Percentiles rank a stretch among this genome's conserved stretches.
Conservation (phyloP, 306 rosid species). For the Abrus precatorius region DNA sequence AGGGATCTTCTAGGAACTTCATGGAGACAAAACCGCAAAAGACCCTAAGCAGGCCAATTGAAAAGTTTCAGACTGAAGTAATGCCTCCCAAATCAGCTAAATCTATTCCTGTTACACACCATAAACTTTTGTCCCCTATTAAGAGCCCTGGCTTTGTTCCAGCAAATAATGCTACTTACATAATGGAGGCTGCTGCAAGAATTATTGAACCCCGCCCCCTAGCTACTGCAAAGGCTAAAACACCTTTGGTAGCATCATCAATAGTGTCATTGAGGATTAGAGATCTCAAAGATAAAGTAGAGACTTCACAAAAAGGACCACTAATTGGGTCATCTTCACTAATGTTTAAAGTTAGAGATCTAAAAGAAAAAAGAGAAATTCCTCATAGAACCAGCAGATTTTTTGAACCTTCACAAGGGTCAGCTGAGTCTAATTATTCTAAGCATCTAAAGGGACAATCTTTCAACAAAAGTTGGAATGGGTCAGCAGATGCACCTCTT, state of each 20-base stretch:
- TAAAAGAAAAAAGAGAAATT: slow-evolving; percentile 62
- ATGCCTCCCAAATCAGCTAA: slow-evolving; percentile 86
- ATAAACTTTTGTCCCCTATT: slow-evolving; percentile 86
- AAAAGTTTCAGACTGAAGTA: slow-evolving; percentile 80
- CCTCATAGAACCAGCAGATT: slow-evolving; percentile 55
- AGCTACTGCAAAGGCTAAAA: slow-evolving; percentile 58
- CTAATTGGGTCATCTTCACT: slow-evolving; percentile 63
- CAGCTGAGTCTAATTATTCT: slow-evolving; percentile 68
- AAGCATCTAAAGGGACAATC: slow-evolving; percentile 74
- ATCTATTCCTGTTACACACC: slow-evolving; percentile 84
- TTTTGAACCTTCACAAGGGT: slow-evolving; percentile 62
- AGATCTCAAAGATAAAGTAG: slow-evolving; percentile 36
- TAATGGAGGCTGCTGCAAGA: slow-evolving; percentile 87
- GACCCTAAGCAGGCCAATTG: slow-evolving; percentile 62
- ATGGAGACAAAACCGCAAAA: slow-evolving; percentile 64
- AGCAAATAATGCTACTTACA: slow-evolving; percentile 69
- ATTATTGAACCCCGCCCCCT: slow-evolving; percentile 73
- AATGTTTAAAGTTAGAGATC: slow-evolving; percentile 56
- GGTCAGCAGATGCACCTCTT: slow-evolving; percentile 58
- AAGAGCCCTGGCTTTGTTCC: slow-evolving; percentile 77
- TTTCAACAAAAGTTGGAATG: slow-evolving; percentile 76
- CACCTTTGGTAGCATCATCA: slow-evolving; percentile 64
- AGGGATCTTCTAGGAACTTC: slow-evolving; percentile 54
- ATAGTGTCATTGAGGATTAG: slow-evolving; percentile 66
- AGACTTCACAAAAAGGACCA: slow-evolving; percentile 60